These are phyloP conservation scores for Purshia tridentata DNA, from an alignment of 306 rosid genomes.

Conservation along the genomic window DNA sequence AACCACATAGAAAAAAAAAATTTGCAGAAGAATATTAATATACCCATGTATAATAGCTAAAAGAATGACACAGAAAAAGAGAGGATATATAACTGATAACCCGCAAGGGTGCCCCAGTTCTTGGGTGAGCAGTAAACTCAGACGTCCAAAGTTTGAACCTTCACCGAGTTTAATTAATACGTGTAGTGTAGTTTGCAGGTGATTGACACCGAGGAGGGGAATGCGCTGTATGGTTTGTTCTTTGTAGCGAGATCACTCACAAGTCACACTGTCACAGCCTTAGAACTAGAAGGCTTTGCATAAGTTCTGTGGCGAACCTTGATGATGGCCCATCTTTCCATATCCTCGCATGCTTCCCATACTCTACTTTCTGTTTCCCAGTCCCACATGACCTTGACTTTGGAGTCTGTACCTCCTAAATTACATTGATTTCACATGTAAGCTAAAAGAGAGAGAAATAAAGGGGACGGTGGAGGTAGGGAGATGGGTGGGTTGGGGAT, in stretches of 20 bases:
- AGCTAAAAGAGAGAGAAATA: no score
- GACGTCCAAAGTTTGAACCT: no score
- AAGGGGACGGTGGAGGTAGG: no score
- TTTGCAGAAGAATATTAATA: neutral
- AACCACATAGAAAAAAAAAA: no score
- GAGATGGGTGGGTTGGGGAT: no score
- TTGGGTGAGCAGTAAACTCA: no score
- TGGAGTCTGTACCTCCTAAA: slow-evolving; percentile 7
- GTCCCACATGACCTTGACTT: slow-evolving; percentile 20
- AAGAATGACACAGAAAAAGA: neutral
- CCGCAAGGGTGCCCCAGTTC: no score
- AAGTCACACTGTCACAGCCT: neutral
- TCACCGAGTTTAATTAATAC: no score
- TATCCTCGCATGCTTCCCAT: slow-evolving; percentile 29
- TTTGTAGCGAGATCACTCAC: neutral
- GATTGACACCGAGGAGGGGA: no score
- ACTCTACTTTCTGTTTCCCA: slow-evolving; percentile 30
- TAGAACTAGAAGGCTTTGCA: neutral
- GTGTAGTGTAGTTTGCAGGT: no score
- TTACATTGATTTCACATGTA: neutral
- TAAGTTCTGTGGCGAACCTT: neutral
- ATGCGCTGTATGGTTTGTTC: no score
- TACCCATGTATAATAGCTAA: neutral
- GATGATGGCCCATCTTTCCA: slow-evolving; percentile 29
- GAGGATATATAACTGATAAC: neutral